A percentile compares a stretch with the other conserved stretches of the same genome.
Evolutionary conservation across 768 basidiomycete genomes (phyloP).

Genomic region (Serpula lacrymans): DNA sequence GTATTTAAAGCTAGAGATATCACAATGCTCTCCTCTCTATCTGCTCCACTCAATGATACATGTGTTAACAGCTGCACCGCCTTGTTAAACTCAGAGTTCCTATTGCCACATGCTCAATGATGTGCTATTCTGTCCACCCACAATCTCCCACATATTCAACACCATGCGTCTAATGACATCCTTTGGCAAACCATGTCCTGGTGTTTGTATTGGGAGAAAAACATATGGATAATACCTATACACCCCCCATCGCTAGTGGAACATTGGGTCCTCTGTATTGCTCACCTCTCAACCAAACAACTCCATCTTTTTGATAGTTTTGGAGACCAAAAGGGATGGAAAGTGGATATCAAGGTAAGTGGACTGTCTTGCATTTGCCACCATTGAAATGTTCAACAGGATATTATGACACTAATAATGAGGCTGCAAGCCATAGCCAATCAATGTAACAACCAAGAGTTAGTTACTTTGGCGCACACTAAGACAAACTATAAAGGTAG

Average conservation of each 20-base stretch:
- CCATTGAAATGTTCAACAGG: no score
- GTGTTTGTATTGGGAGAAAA: constrained; percentile 24
- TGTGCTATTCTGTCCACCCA: constrained; percentile 8
- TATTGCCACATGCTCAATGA: not conserved
- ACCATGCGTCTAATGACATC: constrained; percentile 1
- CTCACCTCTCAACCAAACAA: constrained; percentile 6
- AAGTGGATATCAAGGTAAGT: constrained; percentile 3
- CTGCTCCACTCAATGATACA: constrained; percentile 1
- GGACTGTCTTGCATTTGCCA: no score
- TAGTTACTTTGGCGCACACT: no score
- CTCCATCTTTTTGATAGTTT: constrained; percentile 33
- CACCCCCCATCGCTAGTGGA: constrained; percentile 15
- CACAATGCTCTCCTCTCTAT: not conserved
- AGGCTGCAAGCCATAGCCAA: no score
- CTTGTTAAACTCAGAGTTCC: constrained; percentile 1
- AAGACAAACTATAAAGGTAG: no score
- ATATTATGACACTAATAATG: no score
- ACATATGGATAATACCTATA: constrained; percentile 34
- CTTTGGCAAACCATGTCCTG: constrained; percentile 16
- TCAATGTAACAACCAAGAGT: no score
- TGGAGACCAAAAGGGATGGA: not conserved
- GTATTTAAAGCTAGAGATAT: constrained; percentile 1
- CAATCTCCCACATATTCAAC: not conserved
- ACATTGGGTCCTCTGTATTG: constrained; percentile 31
- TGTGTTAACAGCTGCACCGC: constrained; percentile 6